phyloP scores from a whole-genome alignment of 148 eudicot species.

The Silene conica region DNA sequence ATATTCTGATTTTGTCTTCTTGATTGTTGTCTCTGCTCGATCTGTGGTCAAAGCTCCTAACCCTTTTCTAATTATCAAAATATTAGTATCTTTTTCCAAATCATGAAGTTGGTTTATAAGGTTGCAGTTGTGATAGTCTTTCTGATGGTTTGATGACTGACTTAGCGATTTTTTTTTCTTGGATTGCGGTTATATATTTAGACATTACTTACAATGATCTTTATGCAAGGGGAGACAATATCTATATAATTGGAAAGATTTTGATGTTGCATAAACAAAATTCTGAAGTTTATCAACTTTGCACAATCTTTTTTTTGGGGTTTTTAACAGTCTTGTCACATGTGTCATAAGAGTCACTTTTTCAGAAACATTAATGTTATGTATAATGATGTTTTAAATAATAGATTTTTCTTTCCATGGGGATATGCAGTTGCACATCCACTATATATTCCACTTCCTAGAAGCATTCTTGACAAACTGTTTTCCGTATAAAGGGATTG shows the following conservation, averaged over 20 bases:
- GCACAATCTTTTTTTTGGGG: neutral
- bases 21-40: no score
- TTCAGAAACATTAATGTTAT: neutral
- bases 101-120: no score
- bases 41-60: no score
- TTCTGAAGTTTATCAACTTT: no score
- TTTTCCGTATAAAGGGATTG: neutral
- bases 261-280: neutral
- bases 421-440: neutral
- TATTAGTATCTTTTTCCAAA: no score
- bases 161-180: no score
- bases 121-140: no score
- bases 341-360: neutral
- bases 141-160: no score
- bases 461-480: neutral
- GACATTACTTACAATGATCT: neutral
- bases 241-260: neutral
- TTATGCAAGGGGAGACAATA: neutral
- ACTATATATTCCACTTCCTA: neutral
- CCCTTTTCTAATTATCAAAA: no score
- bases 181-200: no score
- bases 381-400: neutral
- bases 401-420: neutral
- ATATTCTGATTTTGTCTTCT: no score
- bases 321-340: neutral